Evolutionary conservation across 495 filamentous ascomycete genomes (phyloP), one percentile per base, ranked within the genome.

Genomic region (Neurospora sublineolata): DNA sequence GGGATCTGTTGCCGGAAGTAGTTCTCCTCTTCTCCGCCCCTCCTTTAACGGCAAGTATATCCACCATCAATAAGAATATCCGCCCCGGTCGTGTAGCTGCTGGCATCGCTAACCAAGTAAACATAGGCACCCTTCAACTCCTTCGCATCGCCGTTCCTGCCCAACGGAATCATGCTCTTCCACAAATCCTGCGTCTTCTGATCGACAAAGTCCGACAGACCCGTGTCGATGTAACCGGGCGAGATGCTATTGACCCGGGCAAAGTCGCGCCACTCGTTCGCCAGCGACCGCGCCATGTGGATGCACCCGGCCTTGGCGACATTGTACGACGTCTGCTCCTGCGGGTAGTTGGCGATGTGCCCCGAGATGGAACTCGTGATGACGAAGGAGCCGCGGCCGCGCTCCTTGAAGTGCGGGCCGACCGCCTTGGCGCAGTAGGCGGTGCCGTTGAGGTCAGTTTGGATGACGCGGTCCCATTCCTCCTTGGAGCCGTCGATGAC

Each of bases 61-160:
- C 87, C 87, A 23, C 87, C 86, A 73, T 89, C 87, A 72, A 89
- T 86, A 30, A 88, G 72, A 37, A 89, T 77, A 71, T 89, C 86
- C 10, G 82, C 76, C 37, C 86, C 86, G 18, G 84, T 86, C 20
- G 83, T 86, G 68, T 85, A 86, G 3, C 79, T 82, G 79, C 88
- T 89, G 9, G 92, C 92, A 80, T 94, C 91, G 74, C 85, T 89
- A 72, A 85, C 84, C 73, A 94, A 79, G 78, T 93, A 94, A 8
- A 93, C 89, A 79, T 93, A 94, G 6, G 90, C 91, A 6, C 89
- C 92, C 87, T 94, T 94, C 42, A 94, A 79, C 86, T 94, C 92
- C 85, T 93, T 92, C 0, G 91, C 90, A 36, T 91, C 82, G 39
- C 91, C 92, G 67, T 91, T 84, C 20, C 92, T 86, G 27, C 89